phyloP scores from a whole-genome alignment of 306 rosid species.

The Prosopis cineraria region DNA sequence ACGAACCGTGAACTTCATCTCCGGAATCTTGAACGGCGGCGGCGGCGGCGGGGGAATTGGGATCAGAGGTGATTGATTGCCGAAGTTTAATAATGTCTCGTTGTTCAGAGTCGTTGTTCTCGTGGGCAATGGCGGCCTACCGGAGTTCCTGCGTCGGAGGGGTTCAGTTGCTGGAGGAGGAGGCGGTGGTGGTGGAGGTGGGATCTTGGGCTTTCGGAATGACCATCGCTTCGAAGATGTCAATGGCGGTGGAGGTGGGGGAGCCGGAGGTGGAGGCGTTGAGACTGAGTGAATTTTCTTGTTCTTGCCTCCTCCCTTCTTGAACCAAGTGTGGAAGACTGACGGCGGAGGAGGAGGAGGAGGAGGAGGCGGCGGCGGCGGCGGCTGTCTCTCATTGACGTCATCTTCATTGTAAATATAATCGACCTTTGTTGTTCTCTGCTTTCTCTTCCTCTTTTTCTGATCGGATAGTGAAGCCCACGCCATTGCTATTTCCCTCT shows the following conservation, averaged over 20 bases:
- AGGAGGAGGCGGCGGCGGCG: conserved; percentile 49
- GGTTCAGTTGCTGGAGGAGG: conserved; percentile 32
- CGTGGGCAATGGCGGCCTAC: conserved; percentile 70
- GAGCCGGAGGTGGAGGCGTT: conserved; percentile 48
- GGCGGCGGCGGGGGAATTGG: conserved; percentile 65
- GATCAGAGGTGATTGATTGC: conserved; percentile 57
- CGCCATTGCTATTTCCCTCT: conserved; percentile 58
- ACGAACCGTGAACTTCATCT: conserved; percentile 44
- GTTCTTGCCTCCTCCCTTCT: conserved; percentile 57
- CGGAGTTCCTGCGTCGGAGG: conserved; percentile 8
- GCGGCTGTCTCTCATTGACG: conserved; percentile 16
- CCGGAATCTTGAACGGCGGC: conserved; percentile 54
- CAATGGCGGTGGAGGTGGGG: conserved; percentile 49
- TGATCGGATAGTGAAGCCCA: conserved; percentile 67
- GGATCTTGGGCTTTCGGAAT: conserved; percentile 41
- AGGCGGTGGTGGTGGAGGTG: conserved; percentile 38
- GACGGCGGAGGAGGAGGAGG: conserved; percentile 78
- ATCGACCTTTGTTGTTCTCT: conserved; percentile 32
- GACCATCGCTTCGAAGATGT: conserved; percentile 44
- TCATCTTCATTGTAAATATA: conserved; percentile 31
- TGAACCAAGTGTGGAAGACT: conserved; percentile 62
- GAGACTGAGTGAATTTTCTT: conserved; percentile 68
- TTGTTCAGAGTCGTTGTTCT: conserved; percentile 27
- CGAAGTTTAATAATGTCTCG: conserved; percentile 32
- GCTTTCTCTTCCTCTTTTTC: conserved; percentile 63